A percentile compares a stretch with the other conserved stretches of the same genome.
Conservation (phyloP, 768 basidiomycete genomes). For the Pisolithus sp. region DNA sequence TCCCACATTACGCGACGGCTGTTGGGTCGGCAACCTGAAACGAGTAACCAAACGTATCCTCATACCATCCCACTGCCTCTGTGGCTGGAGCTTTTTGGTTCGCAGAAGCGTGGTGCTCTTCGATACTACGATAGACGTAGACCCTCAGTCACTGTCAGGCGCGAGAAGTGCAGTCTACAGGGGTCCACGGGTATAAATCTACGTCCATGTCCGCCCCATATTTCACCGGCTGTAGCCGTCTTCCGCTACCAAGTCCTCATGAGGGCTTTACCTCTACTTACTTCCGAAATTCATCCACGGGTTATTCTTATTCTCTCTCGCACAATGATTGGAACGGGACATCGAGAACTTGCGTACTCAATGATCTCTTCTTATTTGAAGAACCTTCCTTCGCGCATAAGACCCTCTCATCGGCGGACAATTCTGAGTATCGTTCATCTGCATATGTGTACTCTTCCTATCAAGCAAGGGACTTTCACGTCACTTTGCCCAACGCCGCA, state of each 20-base stretch:
- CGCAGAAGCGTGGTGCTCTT: slow-evolving; percentile 32
- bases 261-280: slow-evolving; percentile 34
- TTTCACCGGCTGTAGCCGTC: slow-evolving; percentile 6
- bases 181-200: slow-evolving; percentile 5
- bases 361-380: slow-evolving; percentile 46
- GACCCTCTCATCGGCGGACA: slow-evolving; percentile 24
- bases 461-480: slow-evolving; percentile 34
- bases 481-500: slow-evolving; percentile 39
- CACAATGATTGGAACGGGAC: slow-evolving; percentile 38
- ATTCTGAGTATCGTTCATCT: slow-evolving; percentile 49
- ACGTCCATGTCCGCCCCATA: slow-evolving; percentile 11
- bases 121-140: slow-evolving; percentile 11
- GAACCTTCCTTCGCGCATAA: slow-evolving; percentile 39
- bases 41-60: neutral
- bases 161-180: neutral
- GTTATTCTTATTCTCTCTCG: slow-evolving; percentile 41
- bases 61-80: slow-evolving; percentile 37
- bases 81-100: slow-evolving; percentile 58
- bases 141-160: neutral
- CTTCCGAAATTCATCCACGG: slow-evolving; percentile 36
- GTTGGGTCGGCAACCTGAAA: slow-evolving; percentile 5
- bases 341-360: slow-evolving; percentile 34
- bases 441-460: slow-evolving; percentile 31
- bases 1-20: slow-evolving; percentile 14
- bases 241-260: slow-evolving; percentile 35